Evolutionary conservation across 306 rosid species (phyloP), one percentile per base, ranked within the genome.

Genomic region (Rosa lucieae): DNA sequence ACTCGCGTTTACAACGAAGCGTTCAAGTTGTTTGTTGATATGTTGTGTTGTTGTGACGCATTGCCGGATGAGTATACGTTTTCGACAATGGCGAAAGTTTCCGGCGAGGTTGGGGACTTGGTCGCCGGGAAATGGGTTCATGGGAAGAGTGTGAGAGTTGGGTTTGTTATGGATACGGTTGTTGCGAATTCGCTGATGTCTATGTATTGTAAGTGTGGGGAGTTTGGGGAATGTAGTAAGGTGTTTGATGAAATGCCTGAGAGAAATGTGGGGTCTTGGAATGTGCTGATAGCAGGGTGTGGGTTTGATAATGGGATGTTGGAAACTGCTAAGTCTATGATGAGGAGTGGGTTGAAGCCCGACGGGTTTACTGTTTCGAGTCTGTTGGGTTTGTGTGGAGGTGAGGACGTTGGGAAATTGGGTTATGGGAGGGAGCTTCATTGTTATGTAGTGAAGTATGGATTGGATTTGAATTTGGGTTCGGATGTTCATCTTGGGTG

Each of bases 391-490:
- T 5, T 85, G 53, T 93, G 90, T 84, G 80, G 69, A 58, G 56
- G 75, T 12, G 74, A 29, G 29, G 56, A 79, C 73, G 40, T 12
- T 40, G 79, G 79, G 73, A 84, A 76, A 68, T 82, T 76, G 87
- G 84, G 85, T 81, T 78, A 85, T 84, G 97, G 97, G 75, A 88
- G 82, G 69, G 98, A 91, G 82, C 87, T 93, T 76, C 97, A 91
- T 53, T 90, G 90, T 77, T 88, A 87, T 83, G 72, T 87, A 59
- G 81, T 91, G 61, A 91, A 88, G 89, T 84, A 86, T 72, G 86
- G 70, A 13, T 56, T 83, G 76, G 89, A 89, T 67, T 83, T 77
- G 56, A 48, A 69, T 68, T 78, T 78, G 55, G 87, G 81, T 13
- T 86, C 85, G 0, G 92, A 92, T 82, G 84, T 87, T 84, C 91